A percentile compares a stretch with the other conserved stretches of the same genome.
Evolutionary conservation across 2,329 filamentous ascomycete genomes (phyloP).

Genomic region (Cadophora sp.): DNA sequence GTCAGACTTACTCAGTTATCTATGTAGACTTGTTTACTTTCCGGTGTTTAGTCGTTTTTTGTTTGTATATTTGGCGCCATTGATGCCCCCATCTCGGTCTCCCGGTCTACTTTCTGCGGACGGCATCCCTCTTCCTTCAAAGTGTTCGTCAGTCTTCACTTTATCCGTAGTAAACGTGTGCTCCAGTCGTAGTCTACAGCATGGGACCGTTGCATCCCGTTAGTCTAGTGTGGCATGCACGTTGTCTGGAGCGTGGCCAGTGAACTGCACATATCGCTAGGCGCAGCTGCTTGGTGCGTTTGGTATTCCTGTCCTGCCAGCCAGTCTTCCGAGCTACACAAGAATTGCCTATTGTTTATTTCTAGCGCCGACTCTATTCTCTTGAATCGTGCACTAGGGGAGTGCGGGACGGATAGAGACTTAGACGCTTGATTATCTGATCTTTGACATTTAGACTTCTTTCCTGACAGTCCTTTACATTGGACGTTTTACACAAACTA

Average conservation of each 20-base stretch:
- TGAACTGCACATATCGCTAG: background rate
- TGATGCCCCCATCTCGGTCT: background rate
- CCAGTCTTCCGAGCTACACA: slow-evolving; percentile 12
- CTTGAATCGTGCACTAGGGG: slow-evolving; percentile 4
- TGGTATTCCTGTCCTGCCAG: slow-evolving; percentile 4
- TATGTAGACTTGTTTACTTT: background rate
- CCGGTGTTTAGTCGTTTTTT: background rate
- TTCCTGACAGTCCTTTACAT: background rate
- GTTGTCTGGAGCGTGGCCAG: slow-evolving; percentile 9
- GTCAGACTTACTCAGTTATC: background rate
- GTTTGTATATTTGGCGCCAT: background rate
- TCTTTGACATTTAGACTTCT: background rate
- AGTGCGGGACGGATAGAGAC: background rate
- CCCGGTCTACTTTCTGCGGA: background rate
- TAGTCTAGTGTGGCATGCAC: slow-evolving; percentile 10
- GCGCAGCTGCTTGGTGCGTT: slow-evolving; percentile 5
- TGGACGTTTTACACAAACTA: slow-evolving; percentile 4
- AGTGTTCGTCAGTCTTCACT: slow-evolving; percentile 1
- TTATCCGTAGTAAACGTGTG: background rate
- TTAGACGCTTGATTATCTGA: background rate
- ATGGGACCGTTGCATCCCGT: background rate
- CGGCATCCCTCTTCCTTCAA: background rate
- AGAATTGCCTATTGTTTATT: slow-evolving; percentile 8
- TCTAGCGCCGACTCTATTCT: slow-evolving; percentile 13
- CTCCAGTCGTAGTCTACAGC: background rate